These are phyloP conservation scores for Talaromyces sp. DNA, from an alignment of 2,329 filamentous ascomycete species.

Conservation along the genomic window DNA sequence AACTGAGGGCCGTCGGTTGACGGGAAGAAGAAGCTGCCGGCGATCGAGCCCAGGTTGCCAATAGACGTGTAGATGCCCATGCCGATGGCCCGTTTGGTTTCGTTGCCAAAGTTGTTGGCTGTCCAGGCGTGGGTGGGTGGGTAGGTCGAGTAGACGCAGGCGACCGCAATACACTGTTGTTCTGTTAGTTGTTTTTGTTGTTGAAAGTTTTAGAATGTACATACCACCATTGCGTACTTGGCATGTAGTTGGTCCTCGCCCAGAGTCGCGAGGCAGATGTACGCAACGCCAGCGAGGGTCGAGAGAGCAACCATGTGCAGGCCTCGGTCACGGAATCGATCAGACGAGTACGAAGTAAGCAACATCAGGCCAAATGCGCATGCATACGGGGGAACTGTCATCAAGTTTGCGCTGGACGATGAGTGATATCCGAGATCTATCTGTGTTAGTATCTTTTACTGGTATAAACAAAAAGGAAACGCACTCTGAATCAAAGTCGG, in stretches of 20 bases:
- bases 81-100: conserved; percentile 7
- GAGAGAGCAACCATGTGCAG: conserved; percentile 4
- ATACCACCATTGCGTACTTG: conserved; percentile 4
- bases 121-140: conserved; percentile 10
- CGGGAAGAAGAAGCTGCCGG: conserved; percentile 7
- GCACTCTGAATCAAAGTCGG: conserved; percentile 5
- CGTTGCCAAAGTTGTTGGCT: conserved; percentile 10
- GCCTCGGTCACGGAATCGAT: conserved; percentile 8
- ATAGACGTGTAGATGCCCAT: conserved; percentile 9
- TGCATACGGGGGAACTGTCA: conserved; percentile 6
- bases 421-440: conserved; percentile 7
- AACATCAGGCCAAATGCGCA: conserved; percentile 6
- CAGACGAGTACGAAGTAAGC: conserved; percentile 4
- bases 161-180: conserved; percentile 1
- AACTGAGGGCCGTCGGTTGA: conserved; percentile 2
- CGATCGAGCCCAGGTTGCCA: conserved; percentile 7
- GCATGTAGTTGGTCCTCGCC: conserved; percentile 4
- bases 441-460: not conserved
- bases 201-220: not conserved
- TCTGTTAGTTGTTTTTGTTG: not conserved
- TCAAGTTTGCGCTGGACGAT: conserved; percentile 3
- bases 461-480: not conserved
- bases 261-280: conserved; percentile 4
- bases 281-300: conserved; percentile 3
- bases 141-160: conserved; percentile 10